Conservation (phyloP, 768 basidiomycete species). For the Kwoniella dendrophila region DNA sequence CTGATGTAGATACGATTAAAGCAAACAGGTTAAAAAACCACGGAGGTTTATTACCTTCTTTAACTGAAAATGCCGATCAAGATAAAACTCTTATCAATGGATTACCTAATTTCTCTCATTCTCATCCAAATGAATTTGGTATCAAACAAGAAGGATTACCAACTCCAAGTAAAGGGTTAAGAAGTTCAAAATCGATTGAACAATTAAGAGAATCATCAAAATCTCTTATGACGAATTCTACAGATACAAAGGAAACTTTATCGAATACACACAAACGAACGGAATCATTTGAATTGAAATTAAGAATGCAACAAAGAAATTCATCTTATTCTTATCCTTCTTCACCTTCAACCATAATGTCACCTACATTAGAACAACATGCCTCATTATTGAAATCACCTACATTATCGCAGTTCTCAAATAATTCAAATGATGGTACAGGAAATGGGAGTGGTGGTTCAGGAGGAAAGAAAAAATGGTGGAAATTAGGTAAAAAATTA, state of each 20-base stretch:
- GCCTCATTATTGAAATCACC: conserved; percentile 1
- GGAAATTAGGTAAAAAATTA: conserved; percentile 31
- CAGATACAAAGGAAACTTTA: conserved; percentile 3
- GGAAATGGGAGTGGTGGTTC: too few relatives aligned
- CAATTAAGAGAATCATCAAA: conserved; percentile 26
- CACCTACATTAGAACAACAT: conserved; percentile 1
- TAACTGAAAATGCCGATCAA: conserved; percentile 16
- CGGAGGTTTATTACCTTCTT: conserved; percentile 11
- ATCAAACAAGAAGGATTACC: not conserved
- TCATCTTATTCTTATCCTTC: conserved; percentile 5
- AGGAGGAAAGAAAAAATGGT: conserved; percentile 40
- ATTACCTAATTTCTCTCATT: not conserved
- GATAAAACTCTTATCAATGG: conserved; percentile 17
- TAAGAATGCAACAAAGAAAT: conserved; percentile 22
- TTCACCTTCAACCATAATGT: not conserved
- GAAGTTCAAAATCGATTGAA: conserved; percentile 28
- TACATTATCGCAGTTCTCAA: conserved; percentile 6
- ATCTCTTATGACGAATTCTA: conserved; percentile 24
- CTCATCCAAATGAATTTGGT: conserved; percentile 5
- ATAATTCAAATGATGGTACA: not conserved
- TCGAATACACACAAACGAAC: conserved; percentile 17
- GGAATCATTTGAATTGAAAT: conserved; percentile 38
- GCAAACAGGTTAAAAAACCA: not conserved
- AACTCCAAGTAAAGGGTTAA: not conserved
- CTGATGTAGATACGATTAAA: conserved; percentile 11